Base-by-base conservation (phyloP, 2,329 filamentous ascomycete species). In the Scytalidium sp. region DNA sequence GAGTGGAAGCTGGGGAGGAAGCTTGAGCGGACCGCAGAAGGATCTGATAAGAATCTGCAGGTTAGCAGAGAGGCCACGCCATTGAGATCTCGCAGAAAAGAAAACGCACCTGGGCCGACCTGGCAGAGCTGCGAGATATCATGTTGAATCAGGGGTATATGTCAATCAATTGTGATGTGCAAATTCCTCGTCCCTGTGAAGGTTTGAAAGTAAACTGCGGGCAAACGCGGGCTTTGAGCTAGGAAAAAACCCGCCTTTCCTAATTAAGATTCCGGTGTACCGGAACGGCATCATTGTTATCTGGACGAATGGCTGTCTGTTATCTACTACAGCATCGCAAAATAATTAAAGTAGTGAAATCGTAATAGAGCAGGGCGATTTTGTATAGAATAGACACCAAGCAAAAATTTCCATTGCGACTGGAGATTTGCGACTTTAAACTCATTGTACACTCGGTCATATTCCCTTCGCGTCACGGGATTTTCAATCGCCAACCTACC, bases 61-160 rank as follows among this genome's bases (percentile, higher is more conserved):
- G 45, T 62, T 59, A 63, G 59, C 54, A 50, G 50, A 42, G 45
- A 50, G 41, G 51, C 20, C 43, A n/a, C 50, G 57, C 61, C 54
- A 61, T 64, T 65, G 59, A 43, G 22, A 36, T 13, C 21, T 43
- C 20, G 45, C 19, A 40, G 29, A 21, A n/a, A 25, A 45, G 32
- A 48, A 21, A 49, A 60, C 68, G 54, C 71, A 75, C 75, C 70
- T 75, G 72, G 63, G 73, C 73, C 63, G 74, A 73, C 52, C 60
- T 54, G 36, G 56, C 56, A 46, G 63, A 66, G 60, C 60, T 66
- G 51, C 62, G 61, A 54, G 56, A 58, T 49, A 65, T 51, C 64
- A 66, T 66, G 19, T 54, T 61, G 56, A 52, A 51, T 20, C 41
- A 49, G 45, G 49, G 39, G 43, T 50, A 49, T 51, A 22, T 20